Percentiles rank a stretch among this genome's conserved stretches.
phyloP scores from a whole-genome alignment of 305 asterid genomes.

The Ajuga reptans region DNA sequence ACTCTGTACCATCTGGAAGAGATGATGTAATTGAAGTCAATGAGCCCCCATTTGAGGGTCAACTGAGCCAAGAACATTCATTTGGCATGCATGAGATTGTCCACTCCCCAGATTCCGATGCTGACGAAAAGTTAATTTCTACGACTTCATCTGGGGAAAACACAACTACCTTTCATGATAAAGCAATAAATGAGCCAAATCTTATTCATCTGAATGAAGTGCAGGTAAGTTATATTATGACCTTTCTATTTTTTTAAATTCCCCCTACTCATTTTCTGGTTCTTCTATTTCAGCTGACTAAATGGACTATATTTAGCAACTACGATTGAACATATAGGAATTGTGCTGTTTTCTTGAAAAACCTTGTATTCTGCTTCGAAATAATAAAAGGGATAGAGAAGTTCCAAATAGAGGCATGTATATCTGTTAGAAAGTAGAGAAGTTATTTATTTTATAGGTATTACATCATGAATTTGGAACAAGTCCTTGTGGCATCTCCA shows the following conservation, averaged over 20 bases:
- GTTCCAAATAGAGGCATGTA: too few species aligned
- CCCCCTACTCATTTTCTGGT: background rate
- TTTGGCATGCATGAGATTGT: constrained; percentile 29
- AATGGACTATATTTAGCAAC: constrained; percentile 14
- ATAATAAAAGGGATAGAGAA: too few species aligned
- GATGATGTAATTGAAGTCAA: constrained; percentile 19
- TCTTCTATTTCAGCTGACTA: background rate
- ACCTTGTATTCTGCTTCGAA: background rate
- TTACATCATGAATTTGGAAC: too few species aligned
- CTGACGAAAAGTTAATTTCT: constrained; percentile 12
- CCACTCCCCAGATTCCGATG: constrained; percentile 23
- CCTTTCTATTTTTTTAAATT: background rate
- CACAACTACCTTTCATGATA: background rate
- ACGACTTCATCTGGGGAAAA: too few species aligned
- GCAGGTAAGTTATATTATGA: constrained; percentile 34
- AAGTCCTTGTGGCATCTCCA: too few species aligned
- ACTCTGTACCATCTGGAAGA: constrained; percentile 18
- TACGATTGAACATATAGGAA: background rate
- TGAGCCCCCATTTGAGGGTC: constrained; percentile 28
- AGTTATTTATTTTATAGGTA: too few species aligned
- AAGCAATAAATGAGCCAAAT: background rate
- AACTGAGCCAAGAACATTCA: constrained; percentile 24
- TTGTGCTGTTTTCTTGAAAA: background rate
- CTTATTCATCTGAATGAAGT: constrained; percentile 20
- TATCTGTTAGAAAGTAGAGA: too few species aligned